Evolutionary conservation across 2,329 filamentous ascomycete species (phyloP), one percentile per base, ranked within the genome.

Genomic region (Nemania sp.): DNA sequence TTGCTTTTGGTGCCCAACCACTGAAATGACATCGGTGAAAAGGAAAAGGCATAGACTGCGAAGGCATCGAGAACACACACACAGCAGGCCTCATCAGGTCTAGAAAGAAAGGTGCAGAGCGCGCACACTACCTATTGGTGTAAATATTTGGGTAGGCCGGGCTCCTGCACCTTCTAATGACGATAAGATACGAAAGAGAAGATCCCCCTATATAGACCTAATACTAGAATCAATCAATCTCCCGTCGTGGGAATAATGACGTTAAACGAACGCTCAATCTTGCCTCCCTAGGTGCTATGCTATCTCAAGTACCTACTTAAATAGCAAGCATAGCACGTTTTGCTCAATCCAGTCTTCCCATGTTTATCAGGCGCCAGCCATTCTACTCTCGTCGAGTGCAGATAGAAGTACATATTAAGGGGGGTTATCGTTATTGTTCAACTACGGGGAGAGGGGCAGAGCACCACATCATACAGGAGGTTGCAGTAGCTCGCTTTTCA

Each of bases 151-250:
- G 59, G 59, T 52, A 48, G 32, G 62, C 59, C 62, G 64, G 56
- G 51, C 65, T 64, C 63, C 53, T 67, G 62, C 60, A 68, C 62
- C 65, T 59, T 57, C 64, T 69, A 61, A 65, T 52, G 59, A 59
- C 29, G 53, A 57, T 45, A 54, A 62, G 55, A 59, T 7, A 59
- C 34, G 52, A 13, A 13, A 39, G 15, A 39, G 25, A 61, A 50
- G 54, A 62, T 17, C 51, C 37, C 32, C 20, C 47, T 20, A 57
- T 20, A 57, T 56, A 64, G 59, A 62, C 45, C 25, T 60, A 64
- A 58, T 60, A 11, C 25, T 12, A 20, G 25, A 29, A 29, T 29
- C 25, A 60, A 66, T 18, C 12, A 49, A 63, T 34, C n/a, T n/a
- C 40, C 47, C 58, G 54, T 54, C 48, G 34, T 56, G 20, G 29